These are phyloP conservation scores for Cercospora sesami DNA, from an alignment of 2,329 filamentous ascomycete genomes.

Conservation along the genomic window DNA sequence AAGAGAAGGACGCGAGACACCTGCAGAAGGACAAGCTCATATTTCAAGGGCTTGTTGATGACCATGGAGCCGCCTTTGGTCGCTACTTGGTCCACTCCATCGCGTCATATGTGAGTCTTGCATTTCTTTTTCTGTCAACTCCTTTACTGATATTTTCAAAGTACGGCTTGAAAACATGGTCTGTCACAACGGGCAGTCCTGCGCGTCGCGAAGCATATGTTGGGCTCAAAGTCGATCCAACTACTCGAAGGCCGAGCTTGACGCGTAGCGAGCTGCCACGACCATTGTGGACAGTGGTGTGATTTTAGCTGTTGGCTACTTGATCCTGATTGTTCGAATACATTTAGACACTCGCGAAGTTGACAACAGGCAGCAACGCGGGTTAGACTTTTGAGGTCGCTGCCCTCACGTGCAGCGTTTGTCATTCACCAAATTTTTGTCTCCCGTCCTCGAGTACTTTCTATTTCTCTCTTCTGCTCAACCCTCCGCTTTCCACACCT, in stretches of 20 bases:
- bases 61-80: slow-evolving; percentile 76
- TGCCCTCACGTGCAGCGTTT: neutral
- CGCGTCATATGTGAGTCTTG: slow-evolving; percentile 63
- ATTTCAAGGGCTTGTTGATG: slow-evolving; percentile 75
- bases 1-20: slow-evolving; percentile 54
- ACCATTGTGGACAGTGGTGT: slow-evolving; percentile 62
- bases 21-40: slow-evolving; percentile 68
- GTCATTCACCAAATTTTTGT: neutral
- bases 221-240: slow-evolving; percentile 59
- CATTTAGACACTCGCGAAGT: neutral
- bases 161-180: slow-evolving; percentile 83
- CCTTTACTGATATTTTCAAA: slow-evolving; percentile 15
- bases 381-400: neutral
- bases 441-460: neutral
- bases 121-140: slow-evolving; percentile 6
- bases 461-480: neutral
- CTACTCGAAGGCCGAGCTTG: slow-evolving; percentile 37
- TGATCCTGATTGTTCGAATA: neutral
- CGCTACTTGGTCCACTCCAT: slow-evolving; percentile 93
- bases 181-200: slow-evolving; percentile 69
- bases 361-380: slow-evolving; percentile 15
- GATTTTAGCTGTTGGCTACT: slow-evolving; percentile 1
- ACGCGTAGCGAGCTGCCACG: slow-evolving; percentile 53
- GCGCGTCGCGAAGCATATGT: slow-evolving; percentile 80
- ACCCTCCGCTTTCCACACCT: neutral